Base-by-base conservation (phyloP, 1,139 yeast genomes). In the Debaryomycetaceae sp. region DNA sequence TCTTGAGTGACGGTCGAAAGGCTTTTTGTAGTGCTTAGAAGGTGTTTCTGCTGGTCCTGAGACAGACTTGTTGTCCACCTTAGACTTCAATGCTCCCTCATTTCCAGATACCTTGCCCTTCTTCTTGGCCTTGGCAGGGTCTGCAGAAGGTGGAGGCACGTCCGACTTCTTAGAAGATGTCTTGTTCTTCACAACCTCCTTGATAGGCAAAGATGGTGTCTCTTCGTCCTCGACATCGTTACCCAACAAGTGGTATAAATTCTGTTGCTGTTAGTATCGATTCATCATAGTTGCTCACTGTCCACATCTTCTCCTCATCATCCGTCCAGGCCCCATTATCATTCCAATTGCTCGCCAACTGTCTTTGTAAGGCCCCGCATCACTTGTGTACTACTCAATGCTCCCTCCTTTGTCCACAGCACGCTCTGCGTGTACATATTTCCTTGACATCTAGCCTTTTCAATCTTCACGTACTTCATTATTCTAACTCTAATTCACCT, bases 81-180 rank as follows among this genome's bases (percentile, higher is more conserved):
- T 84, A 80, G 76, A 82, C 73, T 80, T 86, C 69, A 84, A 73
- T 53, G 95, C 96, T 61, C 89, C 96, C 65, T 90, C 97, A 77
- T 89, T 91, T 68, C 96, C 96, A 57, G 84, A 70, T 48, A 83
- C 72, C 68, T 78, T 78, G 64, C 84, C 75, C 70, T 76, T 78
- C 72, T 87, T 85, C 75, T 78, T 86, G 58, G 96, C 91, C 74
- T 78, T 84, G 58, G 91, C 70, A 65, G 86, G 84, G 76, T 84
- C 87, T 54, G 91, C 90, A 55, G 84, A 80, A 52, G 90, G 78
- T 60, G 96, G 96, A 52, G 96, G 82, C 55, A 75, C 83, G 66
- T 90, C 97, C 49, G 83, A 67, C 81, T 91, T 91, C 82, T 87
- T 89, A 65, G 96, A 84, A 52, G 96, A 83, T 57, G 95, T 84